Base-by-base conservation (phyloP, 139 green algal species). In the Chlorella sp. region DNA sequence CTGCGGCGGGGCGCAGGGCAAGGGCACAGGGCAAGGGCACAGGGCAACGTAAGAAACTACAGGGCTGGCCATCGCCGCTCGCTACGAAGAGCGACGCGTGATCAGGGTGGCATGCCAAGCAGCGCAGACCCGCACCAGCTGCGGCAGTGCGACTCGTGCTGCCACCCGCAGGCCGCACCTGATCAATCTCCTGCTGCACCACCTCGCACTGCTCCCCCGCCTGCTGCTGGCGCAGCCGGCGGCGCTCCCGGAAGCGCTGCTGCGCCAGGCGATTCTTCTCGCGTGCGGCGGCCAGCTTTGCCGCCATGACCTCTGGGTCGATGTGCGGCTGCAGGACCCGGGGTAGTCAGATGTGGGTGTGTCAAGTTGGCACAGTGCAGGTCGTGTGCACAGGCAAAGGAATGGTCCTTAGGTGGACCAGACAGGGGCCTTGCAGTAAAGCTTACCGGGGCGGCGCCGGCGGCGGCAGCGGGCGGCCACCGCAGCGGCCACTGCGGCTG, bases 231-330 rank as follows among this genome's bases (percentile, higher is more conserved):
- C 74, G 73, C 32, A 34, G 54, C 3, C 72, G 81, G 56, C 73
- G 81, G 14, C 81, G 54, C 81, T 86, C 54, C 8, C 81, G 51
- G 41, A 86, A 81, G 36, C 81, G 81, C 72, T 86, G 81, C 72
- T 86, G 81, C 54, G 81, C 81, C 70, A 79, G 56, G 20, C 81
- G 70, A 60, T 86, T 86, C 72, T 86, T 84, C 65, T 84, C 51
- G 8, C 80, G 43, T 9, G 80, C 80, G 0, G 44, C 51, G 1
- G 80, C 80, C 3, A 67, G 64, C 80, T 84, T 84, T 6, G 65
- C 65, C 6, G 65, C 80, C 80, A 67, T 77, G 5, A 32, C 36
- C 36, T 40, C 13, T 8, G 74, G 20, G n/a, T 65, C n/a, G 16
- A 80, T 20, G 68, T 74, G 16, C 74, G n/a, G 14, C 48, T 64